Conservation (phyloP, 371 early-diverging fungal genomes). For the Funneliformis caledonium region DNA sequence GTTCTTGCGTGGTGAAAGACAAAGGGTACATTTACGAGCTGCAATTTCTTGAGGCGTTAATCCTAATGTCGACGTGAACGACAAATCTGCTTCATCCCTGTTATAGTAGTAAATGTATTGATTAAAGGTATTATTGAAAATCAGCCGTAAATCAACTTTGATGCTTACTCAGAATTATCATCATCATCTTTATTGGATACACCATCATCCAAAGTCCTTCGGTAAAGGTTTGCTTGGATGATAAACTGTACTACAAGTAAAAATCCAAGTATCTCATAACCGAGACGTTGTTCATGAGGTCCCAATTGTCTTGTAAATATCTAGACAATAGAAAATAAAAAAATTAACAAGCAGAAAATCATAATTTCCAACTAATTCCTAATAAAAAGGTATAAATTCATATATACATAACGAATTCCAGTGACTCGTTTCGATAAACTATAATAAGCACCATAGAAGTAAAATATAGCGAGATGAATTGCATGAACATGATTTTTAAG, state of each 20-base stretch:
- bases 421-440: slow-evolving; percentile 33
- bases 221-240: slow-evolving; percentile 56
- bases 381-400: too few species aligned
- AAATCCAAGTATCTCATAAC: slow-evolving; percentile 85
- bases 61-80: slow-evolving; percentile 12
- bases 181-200: slow-evolving; percentile 44
- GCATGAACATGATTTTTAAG: slow-evolving; percentile 27
- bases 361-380: background rate
- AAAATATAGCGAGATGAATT: slow-evolving; percentile 41
- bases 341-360: background rate
- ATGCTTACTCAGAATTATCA: slow-evolving; percentile 40
- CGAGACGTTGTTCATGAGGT: slow-evolving; percentile 72
- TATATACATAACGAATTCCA: slow-evolving; percentile 38
- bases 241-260: slow-evolving; percentile 74
- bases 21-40: slow-evolving; percentile 79
- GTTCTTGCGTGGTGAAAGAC: slow-evolving; percentile 73
- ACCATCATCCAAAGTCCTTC: slow-evolving; percentile 44
- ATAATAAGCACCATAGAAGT: slow-evolving; percentile 40
- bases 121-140: background rate
- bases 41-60: slow-evolving; percentile 48
- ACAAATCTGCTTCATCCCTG: slow-evolving; percentile 15
- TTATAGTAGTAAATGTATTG: background rate
- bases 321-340: slow-evolving; percentile 44
- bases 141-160: background rate
- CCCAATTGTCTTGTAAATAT: slow-evolving; percentile 77